Conservation (phyloP, 179 eudicot species). For the Monotropa hypopitys region DNA sequence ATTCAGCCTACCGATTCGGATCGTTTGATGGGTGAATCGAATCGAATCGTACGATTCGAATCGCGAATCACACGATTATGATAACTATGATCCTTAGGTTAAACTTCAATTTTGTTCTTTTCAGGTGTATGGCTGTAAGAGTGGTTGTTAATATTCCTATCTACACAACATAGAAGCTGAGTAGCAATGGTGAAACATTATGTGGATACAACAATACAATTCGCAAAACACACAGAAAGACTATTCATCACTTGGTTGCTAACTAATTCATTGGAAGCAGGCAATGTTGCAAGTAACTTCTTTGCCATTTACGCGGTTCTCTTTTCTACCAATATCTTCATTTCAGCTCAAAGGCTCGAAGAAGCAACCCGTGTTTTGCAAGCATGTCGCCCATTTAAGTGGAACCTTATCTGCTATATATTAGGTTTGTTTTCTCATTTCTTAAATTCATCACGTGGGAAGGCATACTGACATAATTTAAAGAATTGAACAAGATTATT, state of each 20-base stretch:
- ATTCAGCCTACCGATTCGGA: no score
- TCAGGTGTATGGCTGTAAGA: not conserved
- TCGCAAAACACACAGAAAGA: not conserved
- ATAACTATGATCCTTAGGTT: not conserved
- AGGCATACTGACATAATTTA: no score
- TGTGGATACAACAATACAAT: not conserved
- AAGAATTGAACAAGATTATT: no score
- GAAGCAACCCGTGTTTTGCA: slow-evolving; percentile 1
- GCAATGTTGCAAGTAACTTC: not conserved
- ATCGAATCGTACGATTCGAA: no score
- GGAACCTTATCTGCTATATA: not conserved
- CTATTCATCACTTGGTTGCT: not conserved
- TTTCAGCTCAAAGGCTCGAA: not conserved
- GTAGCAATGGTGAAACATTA: not conserved
- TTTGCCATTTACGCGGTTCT: not conserved
- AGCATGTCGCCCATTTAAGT: not conserved
- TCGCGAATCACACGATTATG: no score
- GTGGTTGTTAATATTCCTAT: not conserved
- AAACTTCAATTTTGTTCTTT: not conserved
- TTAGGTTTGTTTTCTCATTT: no score
- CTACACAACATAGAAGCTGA: not conserved
- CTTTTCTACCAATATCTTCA: slow-evolving; percentile 6
- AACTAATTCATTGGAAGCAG: not conserved
- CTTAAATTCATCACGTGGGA: no score
- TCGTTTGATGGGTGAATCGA: no score